Percentiles rank a stretch among this genome's conserved stretches.
phyloP scores from a whole-genome alignment of 2,329 filamentous ascomycete species.

The Talaromyces piceae region DNA sequence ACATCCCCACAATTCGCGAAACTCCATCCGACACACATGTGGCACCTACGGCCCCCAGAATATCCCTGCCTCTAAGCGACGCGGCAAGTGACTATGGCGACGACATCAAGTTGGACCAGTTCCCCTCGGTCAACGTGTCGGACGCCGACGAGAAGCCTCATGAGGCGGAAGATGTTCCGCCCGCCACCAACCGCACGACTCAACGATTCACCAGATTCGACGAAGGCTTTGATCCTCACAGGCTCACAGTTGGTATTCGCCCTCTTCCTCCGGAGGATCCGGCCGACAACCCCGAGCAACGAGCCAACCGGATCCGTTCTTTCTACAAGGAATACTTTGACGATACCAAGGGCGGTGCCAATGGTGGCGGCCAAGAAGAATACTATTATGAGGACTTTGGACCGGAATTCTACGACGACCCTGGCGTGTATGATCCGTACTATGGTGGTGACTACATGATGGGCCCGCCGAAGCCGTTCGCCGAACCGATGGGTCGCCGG shows the following conservation, averaged over 20 bases:
- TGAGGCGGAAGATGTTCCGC: constrained; percentile 15
- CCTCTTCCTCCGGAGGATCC: constrained; percentile 83
- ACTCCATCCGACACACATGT: not conserved
- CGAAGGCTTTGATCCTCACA: constrained; percentile 36
- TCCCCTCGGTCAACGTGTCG: constrained; percentile 29
- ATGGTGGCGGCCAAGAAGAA: constrained; percentile 16
- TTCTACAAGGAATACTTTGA: constrained; percentile 99
- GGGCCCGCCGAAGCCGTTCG: constrained; percentile 53
- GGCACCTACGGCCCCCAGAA: constrained; percentile 20
- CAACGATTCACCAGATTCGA: constrained; percentile 18
- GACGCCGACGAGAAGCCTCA: constrained; percentile 14
- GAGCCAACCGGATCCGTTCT: constrained; percentile 92
- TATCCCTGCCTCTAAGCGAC: constrained; percentile 40
- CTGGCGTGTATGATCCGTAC: constrained; percentile 49
- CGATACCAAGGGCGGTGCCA: constrained; percentile 54
- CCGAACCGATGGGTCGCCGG: constrained; percentile 75
- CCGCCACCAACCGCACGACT: constrained; percentile 14
- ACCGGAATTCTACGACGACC: constrained; percentile 61
- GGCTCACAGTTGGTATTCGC: constrained; percentile 59
- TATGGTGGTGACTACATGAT: constrained; percentile 25
- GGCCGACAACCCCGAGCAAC: constrained; percentile 83
- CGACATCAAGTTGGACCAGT: constrained; percentile 43
- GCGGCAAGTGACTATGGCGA: constrained; percentile 50
- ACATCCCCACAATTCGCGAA: constrained; percentile 6
- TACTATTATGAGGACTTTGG: constrained; percentile 72